Percentiles rank a stretch among this genome's conserved stretches.
Conservation (phyloP, 148 eudicot genomes). For the Vaccinium darrowii region DNA sequence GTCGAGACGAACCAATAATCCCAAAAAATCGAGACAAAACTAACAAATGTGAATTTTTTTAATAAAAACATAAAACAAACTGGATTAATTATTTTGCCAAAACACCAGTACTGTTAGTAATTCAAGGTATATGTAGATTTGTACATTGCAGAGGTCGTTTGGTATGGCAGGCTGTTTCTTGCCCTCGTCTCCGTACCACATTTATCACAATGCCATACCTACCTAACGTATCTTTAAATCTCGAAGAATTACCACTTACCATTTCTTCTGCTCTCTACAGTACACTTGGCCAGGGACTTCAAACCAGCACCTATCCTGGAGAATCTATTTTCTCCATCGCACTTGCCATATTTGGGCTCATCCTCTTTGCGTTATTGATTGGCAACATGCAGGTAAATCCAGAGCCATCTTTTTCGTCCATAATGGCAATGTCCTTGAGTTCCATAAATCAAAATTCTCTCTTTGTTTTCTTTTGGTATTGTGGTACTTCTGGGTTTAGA, state of each 20-base stretch:
- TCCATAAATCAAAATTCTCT: not conserved
- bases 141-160: not conserved
- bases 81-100: no score
- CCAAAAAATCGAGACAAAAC: no score
- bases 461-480: slow-evolving; percentile 1
- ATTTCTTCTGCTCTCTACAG: slow-evolving; percentile 39
- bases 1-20: no score
- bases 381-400: slow-evolving; percentile 93
- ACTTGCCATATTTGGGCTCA: slow-evolving; percentile 88
- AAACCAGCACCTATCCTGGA: slow-evolving; percentile 91
- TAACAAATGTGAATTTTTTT: no score
- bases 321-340: slow-evolving; percentile 82
- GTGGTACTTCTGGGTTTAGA: not conserved
- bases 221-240: not conserved
- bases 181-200: not conserved
- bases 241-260: not conserved
- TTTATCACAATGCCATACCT: not conserved
- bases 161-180: not conserved
- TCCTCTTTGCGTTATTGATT: slow-evolving; percentile 90
- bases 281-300: slow-evolving; percentile 95
- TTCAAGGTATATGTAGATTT: not conserved
- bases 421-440: not conserved
- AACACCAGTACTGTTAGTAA: not conserved
- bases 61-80: no score
- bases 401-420: slow-evolving; percentile 10